Base-by-base conservation (phyloP, 179 eudicot species). In the Spinacia oleracea region DNA sequence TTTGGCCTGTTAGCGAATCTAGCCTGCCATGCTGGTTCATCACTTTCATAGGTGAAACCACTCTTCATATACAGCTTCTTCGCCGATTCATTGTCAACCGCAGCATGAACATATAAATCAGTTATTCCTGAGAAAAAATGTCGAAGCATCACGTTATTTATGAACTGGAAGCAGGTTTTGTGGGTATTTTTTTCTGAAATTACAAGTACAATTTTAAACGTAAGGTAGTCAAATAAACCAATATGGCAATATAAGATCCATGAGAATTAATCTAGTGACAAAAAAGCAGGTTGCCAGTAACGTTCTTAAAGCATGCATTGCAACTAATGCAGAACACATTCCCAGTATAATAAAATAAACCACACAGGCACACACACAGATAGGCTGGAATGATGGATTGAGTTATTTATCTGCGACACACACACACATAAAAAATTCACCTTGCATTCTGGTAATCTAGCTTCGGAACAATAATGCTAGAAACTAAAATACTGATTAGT, bases 21-120 rank as follows among this genome's bases (percentile, higher is more conserved):
- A 43, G 98, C 97, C 81, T 90, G 89, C 93, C 92, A 89, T 31
- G 93, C 91, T 21, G 97, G 93, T 80, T 95, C 98, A 29, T 90
- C 95, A 29, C 83, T 93, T 87, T 95, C 98, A 73, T 83, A 71
- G 51, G 79, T 78, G 82, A 95, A 95, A 34, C 98, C 97, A 84
- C 95, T 88, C 81, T 93, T 95, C 80, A 83, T 66, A 88, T 95
- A 95, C 74, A 95, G 66, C 46, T 83, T 89, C 82, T 87, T 95
- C 5, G 98, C 98, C 48, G 97, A 85, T 78, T 85, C 93, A 70
- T 95, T 95, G 84, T 93, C 93, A 67, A 86, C 77, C 45, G 97
- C 96, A 40, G 91, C 98, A 73, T 95, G 98, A 79, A 93, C 95
- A 77, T 95, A 95, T 50, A 95, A 82, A 78, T 84, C 81, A 56